Percentiles rank a stretch among this genome's conserved stretches.
These are phyloP conservation scores for Macrolepiota dolichaula DNA, from an alignment of 768 basidiomycete genomes.

Conservation along the genomic window DNA sequence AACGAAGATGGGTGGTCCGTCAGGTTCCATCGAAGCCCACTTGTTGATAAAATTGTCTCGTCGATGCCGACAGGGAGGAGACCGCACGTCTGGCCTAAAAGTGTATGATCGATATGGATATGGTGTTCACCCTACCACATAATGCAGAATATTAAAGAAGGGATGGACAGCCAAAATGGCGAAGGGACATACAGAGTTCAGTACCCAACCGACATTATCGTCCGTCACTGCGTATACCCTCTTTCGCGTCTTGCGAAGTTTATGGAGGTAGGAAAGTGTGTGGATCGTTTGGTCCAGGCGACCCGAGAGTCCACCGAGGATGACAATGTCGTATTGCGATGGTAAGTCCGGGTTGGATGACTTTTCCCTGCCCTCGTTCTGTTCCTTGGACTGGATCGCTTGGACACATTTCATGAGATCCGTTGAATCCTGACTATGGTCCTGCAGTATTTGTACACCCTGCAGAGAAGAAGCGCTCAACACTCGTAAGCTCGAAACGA, in stretches of 20 bases:
- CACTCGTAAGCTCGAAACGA: background rate
- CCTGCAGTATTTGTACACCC: constrained; percentile 68
- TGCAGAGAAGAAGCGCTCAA: constrained; percentile 22
- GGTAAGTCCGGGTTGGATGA: constrained; percentile 10
- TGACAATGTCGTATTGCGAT: constrained; percentile 60
- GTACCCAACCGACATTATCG: constrained; percentile 88
- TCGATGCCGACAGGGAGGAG: constrained; percentile 90
- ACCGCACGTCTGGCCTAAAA: constrained; percentile 88
- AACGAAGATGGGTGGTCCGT: constrained; percentile 70
- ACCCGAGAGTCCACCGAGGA: constrained; percentile 88
- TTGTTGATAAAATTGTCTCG: constrained; percentile 72
- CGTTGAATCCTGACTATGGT: constrained; percentile 79
- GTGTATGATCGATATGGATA: constrained; percentile 68
- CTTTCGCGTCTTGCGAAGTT: constrained; percentile 58
- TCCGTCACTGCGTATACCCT: constrained; percentile 80
- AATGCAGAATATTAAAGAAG: background rate
- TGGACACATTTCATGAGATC: constrained; percentile 92
- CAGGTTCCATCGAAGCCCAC: constrained; percentile 87
- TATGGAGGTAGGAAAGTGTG: constrained; percentile 80
- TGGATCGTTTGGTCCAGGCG: constrained; percentile 94
- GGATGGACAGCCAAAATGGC: background rate
- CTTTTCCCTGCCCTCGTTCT: constrained; percentile 34
- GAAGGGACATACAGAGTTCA: constrained; percentile 57
- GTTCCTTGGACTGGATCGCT: constrained; percentile 59
- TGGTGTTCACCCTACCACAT: constrained; percentile 73